Base-by-base conservation (phyloP, 768 basidiomycete genomes). In the Ephemerocybe angulata region DNA sequence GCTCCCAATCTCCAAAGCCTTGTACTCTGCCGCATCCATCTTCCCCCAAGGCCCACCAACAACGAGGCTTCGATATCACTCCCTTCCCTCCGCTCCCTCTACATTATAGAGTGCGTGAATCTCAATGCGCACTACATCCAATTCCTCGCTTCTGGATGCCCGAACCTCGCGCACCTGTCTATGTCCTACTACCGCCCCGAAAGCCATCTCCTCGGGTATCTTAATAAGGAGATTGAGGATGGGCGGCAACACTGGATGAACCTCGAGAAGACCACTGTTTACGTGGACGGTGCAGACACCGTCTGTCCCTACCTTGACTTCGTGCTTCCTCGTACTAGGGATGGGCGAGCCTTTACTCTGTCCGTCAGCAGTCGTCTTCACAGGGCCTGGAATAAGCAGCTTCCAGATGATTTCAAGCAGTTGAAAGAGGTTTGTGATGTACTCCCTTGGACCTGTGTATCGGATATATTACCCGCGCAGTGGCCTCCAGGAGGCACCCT, bases 131-230 rank as follows among this genome's bases (percentile, higher is more conserved):
- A 55, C 31, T 49, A 27, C 48, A 43, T 55, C 13, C 47, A 19
- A 15, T 55, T 55, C 54, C 28, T 55, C 3, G 54, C 54, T 15
- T 41, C 27, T 12, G 54, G 37, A n/a, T 40, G 54, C 21, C 54
- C 54, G 1, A 50, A 43, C 48, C 7, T 55, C 40, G 19, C 12
- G 3, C 47, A 50, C 47, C 54, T 55, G 37, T 41, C 37, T 27
- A 55, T 55, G 54, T 55, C 54, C n/a, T 55, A 55, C 43, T 55
- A 55, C 38, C 54, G 31, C 3, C 54, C 54, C 0, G 19, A 35
- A 17, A 48, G 54, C 1, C 47, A 55, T 19, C 54, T 55, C 42
- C 38, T 55, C 42, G 40, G 29, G 17, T 55, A 50, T 48, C 54
- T 55, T 10, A 50, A 50, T 15, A 47, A 50, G 19, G 54, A 55